Base-by-base conservation (phyloP, 345 rosid genomes). In the Eucalyptus curtisii region DNA sequence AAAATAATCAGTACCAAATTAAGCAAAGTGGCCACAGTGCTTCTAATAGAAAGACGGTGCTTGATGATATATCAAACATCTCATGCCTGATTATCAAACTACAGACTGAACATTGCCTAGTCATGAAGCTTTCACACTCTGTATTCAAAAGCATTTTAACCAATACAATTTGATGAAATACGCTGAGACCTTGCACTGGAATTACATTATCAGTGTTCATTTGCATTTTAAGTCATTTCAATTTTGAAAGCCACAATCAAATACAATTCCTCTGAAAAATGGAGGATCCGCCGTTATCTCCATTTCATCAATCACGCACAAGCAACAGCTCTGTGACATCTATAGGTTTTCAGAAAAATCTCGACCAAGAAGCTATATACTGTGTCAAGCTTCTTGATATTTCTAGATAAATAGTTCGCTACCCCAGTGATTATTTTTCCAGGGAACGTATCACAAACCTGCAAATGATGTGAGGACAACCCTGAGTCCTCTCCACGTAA, bases 391-490 rank as follows among this genome's bases (percentile, higher is more conserved):
- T 71, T 71, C 82, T 37, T 71, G 82, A 37, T 37, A 71, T 71
- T 19, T 11, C 31, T 31, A 7, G 20, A 24, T n/a, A 5, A 8
- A 50, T 47, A 53, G 7, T 40, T 7, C 53, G 17, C 6, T 33
- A 89, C 87, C 25, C 24, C 57, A 33, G 80, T 17, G 81, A 31
- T 71, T 37, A 52, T 19, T 37, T 27, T 59, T 59, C 31, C 81
- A 10, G 81, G 40, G 45, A 17, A 71, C 24, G 81, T 33, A 71
- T 19, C 25, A 37, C 82, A 86, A 52, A 93, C 95, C 94, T 94
- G 94, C 94, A 94, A 68, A 37, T 88, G 37, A 94, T 93, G 47
- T 94, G 94, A 22, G 90, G 92, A 50, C 94, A 94, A 19, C 94
- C 95, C 12, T 31, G 87, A 42, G 88, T 92, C 49, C 93, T 93